Evolutionary conservation across 257 asterid species (phyloP).

Genomic region (Nicotiana noctiflora): DNA sequence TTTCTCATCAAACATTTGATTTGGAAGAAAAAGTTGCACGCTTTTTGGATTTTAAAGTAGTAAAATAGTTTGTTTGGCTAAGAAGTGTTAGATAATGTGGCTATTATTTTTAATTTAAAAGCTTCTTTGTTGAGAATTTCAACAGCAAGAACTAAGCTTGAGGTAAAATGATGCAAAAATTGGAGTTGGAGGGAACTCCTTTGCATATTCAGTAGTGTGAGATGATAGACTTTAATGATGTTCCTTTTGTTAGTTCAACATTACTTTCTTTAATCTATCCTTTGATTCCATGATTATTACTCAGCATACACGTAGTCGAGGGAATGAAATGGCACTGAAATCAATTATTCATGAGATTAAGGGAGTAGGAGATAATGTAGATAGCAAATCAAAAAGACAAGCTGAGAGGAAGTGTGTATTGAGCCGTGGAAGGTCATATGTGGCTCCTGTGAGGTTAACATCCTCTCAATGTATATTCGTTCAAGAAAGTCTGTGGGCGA

Average conservation of each 20-base stretch:
- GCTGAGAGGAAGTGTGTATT: slow-evolving; percentile 21
- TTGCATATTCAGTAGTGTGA: neutral
- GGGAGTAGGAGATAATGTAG: slow-evolving; percentile 21
- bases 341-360: slow-evolving; percentile 25
- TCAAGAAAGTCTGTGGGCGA: slow-evolving; percentile 47
- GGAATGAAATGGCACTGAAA: slow-evolving; percentile 29
- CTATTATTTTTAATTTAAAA: no score
- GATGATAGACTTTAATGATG: neutral
- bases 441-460: slow-evolving; percentile 30
- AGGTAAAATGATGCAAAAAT: neutral
- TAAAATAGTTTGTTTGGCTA: slow-evolving; percentile 2
- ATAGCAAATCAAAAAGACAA: slow-evolving; percentile 25
- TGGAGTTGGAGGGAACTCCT: neutral
- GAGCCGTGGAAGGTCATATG: slow-evolving; percentile 27
- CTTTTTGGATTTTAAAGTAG: neutral
- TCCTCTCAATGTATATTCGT: slow-evolving; percentile 18
- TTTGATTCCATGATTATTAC: neutral
- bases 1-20: neutral
- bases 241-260: neutral
- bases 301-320: neutral
- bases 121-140: neutral
- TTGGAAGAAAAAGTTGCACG: neutral
- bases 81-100: neutral
- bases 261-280: neutral
- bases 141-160: neutral